These are phyloP conservation scores for Monosporascus sp. DNA, from an alignment of 2,329 filamentous ascomycete species.

Conservation along the genomic window DNA sequence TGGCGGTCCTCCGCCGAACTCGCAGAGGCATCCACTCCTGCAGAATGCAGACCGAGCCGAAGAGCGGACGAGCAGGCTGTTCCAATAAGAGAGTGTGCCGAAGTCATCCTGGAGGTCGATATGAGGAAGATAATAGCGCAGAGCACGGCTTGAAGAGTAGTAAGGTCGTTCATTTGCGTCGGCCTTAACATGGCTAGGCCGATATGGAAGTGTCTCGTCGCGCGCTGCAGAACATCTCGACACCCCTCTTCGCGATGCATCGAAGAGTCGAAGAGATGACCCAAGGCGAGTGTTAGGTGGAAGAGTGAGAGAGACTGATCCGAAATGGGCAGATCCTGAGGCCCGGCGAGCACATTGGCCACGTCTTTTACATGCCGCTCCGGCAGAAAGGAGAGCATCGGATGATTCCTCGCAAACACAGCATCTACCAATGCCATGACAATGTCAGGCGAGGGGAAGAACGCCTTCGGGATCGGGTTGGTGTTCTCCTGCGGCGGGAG, in stretches of 20 bases:
- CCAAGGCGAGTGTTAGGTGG: conserved; percentile 3
- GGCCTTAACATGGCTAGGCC: background rate
- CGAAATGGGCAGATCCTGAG: background rate
- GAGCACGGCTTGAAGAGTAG: conserved; percentile 1
- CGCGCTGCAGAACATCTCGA: background rate
- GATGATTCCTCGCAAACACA: conserved; percentile 1
- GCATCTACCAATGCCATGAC: background rate
- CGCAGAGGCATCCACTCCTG: background rate
- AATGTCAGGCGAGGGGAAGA: background rate
- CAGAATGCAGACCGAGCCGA: conserved; percentile 3
- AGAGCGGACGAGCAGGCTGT: conserved; percentile 2
- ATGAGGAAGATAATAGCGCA: conserved; percentile 4
- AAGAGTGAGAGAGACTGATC: conserved; percentile 1
- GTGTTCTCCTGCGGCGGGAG: background rate
- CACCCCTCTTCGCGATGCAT: conserved; percentile 1
- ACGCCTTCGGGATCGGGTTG: background rate
- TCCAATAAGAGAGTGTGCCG: conserved; percentile 4
- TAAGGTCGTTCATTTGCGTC: conserved; percentile 2
- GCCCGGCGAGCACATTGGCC: background rate
- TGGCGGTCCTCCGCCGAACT: background rate
- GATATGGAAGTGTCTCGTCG: conserved; percentile 1
- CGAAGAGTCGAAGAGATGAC: conserved; percentile 1
- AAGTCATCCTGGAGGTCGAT: conserved; percentile 1
- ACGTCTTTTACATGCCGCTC: conserved; percentile 1
- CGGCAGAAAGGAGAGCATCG: conserved; percentile 4